Base-by-base conservation (phyloP, 2,329 filamentous ascomycete species). In the Tetracladium maxilliforme region DNA sequence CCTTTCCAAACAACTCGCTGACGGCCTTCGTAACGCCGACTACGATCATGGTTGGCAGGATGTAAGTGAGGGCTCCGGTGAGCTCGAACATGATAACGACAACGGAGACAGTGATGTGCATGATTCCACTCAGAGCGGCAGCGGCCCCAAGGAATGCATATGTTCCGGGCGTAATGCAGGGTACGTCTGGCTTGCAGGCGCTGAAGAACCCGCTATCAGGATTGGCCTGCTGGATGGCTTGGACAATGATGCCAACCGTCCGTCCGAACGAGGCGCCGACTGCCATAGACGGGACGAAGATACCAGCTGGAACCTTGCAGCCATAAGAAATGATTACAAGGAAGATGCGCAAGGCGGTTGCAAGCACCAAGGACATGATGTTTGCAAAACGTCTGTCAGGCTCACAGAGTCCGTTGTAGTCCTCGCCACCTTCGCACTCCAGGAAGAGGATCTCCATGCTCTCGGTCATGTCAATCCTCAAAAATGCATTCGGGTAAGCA, bases 71-170 rank as follows among this genome's bases (percentile, higher is more conserved):
- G 6, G 90, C 90, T n/a, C 90, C 90, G 0, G 90, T 98, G 24
- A 98, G 65, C 51, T 98, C 90, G 43, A 95, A 95, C 90, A 98
- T 95, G 49, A 98, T 98, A 42, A 98, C 90, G 3, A 94, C 87
- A 7, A 98, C 84, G 0, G 86, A 92, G 10, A 98, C 74, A 0
- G 87, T 94, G 33, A 98, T 80, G 49, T 95, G 90, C 87, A 95
- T 98, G 43, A 95, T 94, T 7, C 90, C 90, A 47, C 80, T 87
- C 14, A 98, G 61, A 0, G 90, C 82, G 3, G 90, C 87, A 0
- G 75, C 90, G 5, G 90, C 90, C 21, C 90, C 90, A 1, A 98
- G 63, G 38, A 98, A 92, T 6, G 90, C 90, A 44, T 98, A 98
- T 2, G 90, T 95, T 7, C 90, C 90, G 1, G 90, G 90, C 1